phyloP scores from a whole-genome alignment of 345 rosid species.

The Lumnitzera littorea region DNA sequence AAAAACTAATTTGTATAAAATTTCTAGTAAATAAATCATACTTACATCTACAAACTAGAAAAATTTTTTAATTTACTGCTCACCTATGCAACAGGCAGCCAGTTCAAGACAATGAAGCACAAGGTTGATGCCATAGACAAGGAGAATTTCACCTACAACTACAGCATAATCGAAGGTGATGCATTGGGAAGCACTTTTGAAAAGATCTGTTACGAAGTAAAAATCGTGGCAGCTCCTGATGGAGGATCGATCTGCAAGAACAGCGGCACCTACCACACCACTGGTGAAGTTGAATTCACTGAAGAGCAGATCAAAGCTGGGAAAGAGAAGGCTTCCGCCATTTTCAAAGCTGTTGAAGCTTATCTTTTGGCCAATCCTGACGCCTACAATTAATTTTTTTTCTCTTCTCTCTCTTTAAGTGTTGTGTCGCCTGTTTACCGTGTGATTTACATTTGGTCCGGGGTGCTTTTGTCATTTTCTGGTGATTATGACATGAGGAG shows the following conservation, averaged over 20 bases:
- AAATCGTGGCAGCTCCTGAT: constrained; percentile 9
- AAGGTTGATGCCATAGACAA: constrained; percentile 25
- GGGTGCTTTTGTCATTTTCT: too few species aligned
- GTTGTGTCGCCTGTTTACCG: too few species aligned
- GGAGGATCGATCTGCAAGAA: constrained; percentile 17
- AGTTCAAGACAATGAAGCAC: constrained; percentile 24
- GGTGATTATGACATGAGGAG: too few species aligned
- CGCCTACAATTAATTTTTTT: constrained; percentile 1
- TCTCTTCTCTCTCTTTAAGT: too few species aligned
- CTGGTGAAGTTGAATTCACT: constrained; percentile 2
- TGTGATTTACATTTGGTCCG: too few species aligned
- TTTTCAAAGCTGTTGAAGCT: constrained; percentile 28
- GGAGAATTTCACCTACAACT: constrained; percentile 15
- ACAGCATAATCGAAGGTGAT: constrained; percentile 26
- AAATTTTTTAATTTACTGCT: background rate
- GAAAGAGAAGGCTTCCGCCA: constrained; percentile 7
- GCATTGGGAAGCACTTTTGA: constrained; percentile 7
- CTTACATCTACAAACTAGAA: background rate
- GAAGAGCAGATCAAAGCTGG: constrained; percentile 11
- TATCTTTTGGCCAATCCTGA: constrained; percentile 27
- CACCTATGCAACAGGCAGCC: constrained; percentile 8
- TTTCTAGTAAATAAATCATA: background rate
- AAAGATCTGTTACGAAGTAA: constrained; percentile 13
- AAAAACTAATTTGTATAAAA: background rate
- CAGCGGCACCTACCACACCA: constrained; percentile 13